These are phyloP conservation scores for Aaosphaeria pasadenensis DNA, from an alignment of 2,329 filamentous ascomycete species.

Conservation along the genomic window DNA sequence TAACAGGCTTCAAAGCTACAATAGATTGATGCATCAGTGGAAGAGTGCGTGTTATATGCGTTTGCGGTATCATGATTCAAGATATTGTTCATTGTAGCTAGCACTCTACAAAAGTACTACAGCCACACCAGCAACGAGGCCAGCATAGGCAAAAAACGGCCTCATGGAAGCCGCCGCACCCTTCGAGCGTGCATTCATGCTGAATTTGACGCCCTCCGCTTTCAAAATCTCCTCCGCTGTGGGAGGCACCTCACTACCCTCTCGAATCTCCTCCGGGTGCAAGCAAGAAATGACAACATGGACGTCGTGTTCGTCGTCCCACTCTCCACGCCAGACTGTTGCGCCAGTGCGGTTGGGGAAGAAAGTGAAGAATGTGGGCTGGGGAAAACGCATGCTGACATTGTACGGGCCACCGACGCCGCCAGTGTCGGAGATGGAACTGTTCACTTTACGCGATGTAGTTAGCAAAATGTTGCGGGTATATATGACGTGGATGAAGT, in stretches of 20 bases:
- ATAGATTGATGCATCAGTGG: no score
- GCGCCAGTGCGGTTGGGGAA: background rate
- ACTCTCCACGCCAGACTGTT: background rate
- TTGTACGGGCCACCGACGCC: slow-evolving; percentile 3
- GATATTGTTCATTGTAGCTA: no score
- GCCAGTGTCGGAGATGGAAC: background rate
- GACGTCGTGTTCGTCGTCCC: background rate
- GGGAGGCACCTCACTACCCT: slow-evolving; percentile 2
- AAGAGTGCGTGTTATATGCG: no score
- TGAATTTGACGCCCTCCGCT: background rate
- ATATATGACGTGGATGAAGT: background rate
- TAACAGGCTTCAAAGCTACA: no score
- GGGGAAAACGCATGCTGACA: slow-evolving; percentile 1
- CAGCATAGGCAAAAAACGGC: no score
- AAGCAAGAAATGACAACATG: slow-evolving; percentile 1
- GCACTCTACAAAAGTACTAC: no score
- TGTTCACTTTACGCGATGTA: background rate
- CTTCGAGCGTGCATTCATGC: background rate
- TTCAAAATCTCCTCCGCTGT: background rate
- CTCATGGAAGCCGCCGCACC: no score
- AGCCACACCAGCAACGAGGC: no score
- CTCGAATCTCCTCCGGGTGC: background rate
- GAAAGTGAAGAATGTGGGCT: background rate
- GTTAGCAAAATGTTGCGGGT: background rate
- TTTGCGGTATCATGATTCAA: no score